These are phyloP conservation scores for Kurtzmaniella quercitrusa DNA, from an alignment of 1,139 yeast species.

Conservation along the genomic window DNA sequence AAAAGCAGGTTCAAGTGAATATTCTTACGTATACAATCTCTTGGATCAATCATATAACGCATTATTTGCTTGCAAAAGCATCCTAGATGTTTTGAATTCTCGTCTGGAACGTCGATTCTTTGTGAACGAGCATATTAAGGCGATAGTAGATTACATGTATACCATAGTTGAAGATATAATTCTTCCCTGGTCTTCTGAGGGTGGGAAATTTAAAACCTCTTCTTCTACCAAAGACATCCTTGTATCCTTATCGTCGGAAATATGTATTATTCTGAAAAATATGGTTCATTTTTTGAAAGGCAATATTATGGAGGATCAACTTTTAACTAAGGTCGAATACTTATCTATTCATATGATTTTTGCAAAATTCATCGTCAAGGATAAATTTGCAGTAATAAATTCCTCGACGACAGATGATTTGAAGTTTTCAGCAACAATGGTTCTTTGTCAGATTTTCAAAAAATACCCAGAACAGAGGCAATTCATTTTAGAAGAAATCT, in stretches of 20 bases:
- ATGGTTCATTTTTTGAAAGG: constrained; percentile 12
- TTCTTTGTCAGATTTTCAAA: constrained; percentile 41
- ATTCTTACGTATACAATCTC: constrained; percentile 1
- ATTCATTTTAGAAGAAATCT: constrained; percentile 57
- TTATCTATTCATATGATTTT: constrained; percentile 35
- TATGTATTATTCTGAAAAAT: constrained; percentile 9
- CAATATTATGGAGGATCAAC: constrained; percentile 37
- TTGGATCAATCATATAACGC: constrained; percentile 17
- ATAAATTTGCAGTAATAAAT: constrained; percentile 9
- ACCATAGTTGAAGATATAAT: constrained; percentile 31
- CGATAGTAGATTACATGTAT: constrained; percentile 36
- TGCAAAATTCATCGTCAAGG: constrained; percentile 16
- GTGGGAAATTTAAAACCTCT: neutral
- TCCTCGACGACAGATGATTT: constrained; percentile 6
- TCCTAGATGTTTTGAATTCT: constrained; percentile 37
- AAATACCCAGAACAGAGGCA: constrained; percentile 47
- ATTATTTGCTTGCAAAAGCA: constrained; percentile 33
- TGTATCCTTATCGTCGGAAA: constrained; percentile 6
- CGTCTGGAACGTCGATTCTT: constrained; percentile 38
- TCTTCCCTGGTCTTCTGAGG: constrained; percentile 13
- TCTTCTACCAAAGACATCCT: neutral
- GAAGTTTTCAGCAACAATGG: constrained; percentile 6
- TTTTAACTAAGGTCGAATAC: constrained; percentile 50
- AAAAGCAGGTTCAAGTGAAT: constrained; percentile 4
- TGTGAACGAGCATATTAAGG: constrained; percentile 39